These are phyloP conservation scores for Alternaria gansuensis DNA, from an alignment of 2,329 filamentous ascomycete species.

Conservation along the genomic window DNA sequence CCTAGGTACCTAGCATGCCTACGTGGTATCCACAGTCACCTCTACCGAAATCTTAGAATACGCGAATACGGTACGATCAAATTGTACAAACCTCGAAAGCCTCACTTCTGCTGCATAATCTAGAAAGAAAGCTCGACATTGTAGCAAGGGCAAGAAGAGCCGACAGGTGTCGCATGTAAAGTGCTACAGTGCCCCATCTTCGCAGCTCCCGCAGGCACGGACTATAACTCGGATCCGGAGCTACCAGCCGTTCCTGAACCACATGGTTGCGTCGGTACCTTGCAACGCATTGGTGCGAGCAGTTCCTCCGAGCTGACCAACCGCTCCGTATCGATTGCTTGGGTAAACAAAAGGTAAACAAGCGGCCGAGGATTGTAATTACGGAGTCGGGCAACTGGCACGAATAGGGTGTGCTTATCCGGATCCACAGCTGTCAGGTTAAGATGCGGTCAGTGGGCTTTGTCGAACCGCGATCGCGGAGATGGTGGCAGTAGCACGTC, in stretches of 20 bases:
- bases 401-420: background rate
- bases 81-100: background rate
- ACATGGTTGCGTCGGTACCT: constrained; percentile 9
- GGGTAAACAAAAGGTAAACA: constrained; percentile 15
- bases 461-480: constrained; percentile 31
- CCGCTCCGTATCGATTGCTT: constrained; percentile 5
- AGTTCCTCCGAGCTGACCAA: constrained; percentile 15
- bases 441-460: constrained; percentile 39
- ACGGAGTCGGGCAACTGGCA: constrained; percentile 10
- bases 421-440: constrained; percentile 21
- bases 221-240: constrained; percentile 6
- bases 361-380: background rate
- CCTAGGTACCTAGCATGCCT: background rate
- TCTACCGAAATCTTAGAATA: background rate
- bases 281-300: constrained; percentile 14
- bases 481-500: constrained; percentile 27
- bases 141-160: constrained; percentile 5
- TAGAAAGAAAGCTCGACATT: background rate
- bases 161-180: constrained; percentile 5
- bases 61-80: background rate
- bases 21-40: background rate
- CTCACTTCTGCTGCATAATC: background rate
- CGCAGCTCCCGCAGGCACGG: constrained; percentile 12
- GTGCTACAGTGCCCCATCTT: constrained; percentile 6
- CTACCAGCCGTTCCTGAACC: background rate